Percentiles rank a stretch among this genome's conserved stretches.
Conservation (phyloP, 257 asterid species). For the Craterostigma plantagineum region DNA sequence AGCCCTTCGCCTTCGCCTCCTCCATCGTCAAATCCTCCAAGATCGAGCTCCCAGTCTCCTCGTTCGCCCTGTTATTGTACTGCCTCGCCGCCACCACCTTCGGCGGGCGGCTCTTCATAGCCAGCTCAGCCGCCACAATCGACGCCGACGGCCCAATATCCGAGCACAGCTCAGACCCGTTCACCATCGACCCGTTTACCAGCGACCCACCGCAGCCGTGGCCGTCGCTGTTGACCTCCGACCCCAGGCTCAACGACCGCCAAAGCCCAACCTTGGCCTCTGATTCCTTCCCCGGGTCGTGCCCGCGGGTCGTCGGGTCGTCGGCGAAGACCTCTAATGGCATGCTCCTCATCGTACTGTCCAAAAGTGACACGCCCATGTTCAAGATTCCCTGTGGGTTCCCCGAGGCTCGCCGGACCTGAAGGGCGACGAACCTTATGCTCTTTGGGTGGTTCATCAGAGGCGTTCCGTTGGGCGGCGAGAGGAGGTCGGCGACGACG, state of each 20-base stretch:
- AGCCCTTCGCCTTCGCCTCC: conserved; percentile 49
- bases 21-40: conserved; percentile 43
- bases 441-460: conserved; percentile 3
- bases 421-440: conserved; percentile 40
- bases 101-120: conserved; percentile 14
- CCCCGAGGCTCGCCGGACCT: conserved; percentile 56
- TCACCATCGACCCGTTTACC: conserved; percentile 17
- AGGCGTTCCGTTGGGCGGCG: conserved; percentile 5
- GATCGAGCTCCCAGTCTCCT: conserved; percentile 28
- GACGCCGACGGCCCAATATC: conserved; percentile 93
- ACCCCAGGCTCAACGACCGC: conserved; percentile 23
- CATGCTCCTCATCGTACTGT: conserved; percentile 17
- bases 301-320: conserved; percentile 2
- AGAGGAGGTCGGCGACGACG: conserved; percentile 23
- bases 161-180: conserved; percentile 53
- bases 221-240: conserved; percentile 18
- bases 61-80: conserved; percentile 6
- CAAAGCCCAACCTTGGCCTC: conserved; percentile 23
- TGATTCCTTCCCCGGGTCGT: conserved; percentile 3
- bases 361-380: conserved; percentile 46
- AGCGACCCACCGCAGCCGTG: conserved; percentile 17
- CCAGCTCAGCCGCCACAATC: conserved; percentile 63
- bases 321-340: not conserved
- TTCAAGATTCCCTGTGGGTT: conserved; percentile 69
- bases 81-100: not conserved